Base-by-base conservation (phyloP, 129 eudicot genomes). In the Heracleum sosnowskyi region DNA sequence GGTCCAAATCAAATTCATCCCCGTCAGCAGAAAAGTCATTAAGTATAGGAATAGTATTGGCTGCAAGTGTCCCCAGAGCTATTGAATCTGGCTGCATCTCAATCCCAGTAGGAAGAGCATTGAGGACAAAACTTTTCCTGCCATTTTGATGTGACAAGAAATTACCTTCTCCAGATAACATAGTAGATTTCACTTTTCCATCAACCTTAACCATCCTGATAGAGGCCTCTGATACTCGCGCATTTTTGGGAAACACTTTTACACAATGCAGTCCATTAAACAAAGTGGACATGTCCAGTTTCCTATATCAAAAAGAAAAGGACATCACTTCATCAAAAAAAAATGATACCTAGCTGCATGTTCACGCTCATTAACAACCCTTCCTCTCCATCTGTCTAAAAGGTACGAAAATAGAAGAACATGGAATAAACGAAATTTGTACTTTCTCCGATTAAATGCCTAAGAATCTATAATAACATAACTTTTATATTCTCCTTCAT, bases 1-100 rank as follows among this genome's bases (percentile, higher is more conserved):
- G 63, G 81, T 92, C 97, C 79, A 92, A 70, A 77, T 88, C 94
- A 44, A 60, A 88, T 74, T 90, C 97, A 79, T 84, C 89, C 66
- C 53, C 75, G 18, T 77, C 84, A 77, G 6, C 42, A 40, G 89
- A 64, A 47, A 91, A 91, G 13, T 82, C 87, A 78, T 82, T 73
- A 24, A 82, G 53, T 40, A 69, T 49, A 36, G 89, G 84, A 72
- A 77, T 78, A 76, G 88, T 85, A 49, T 93, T 92, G 11, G 91
- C 90, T 45, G 89, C 63, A 51, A 93, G 91, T 26, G 88, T 83
- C 46, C 90, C 93, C 76, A 89, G 75, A 12, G 82, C 78, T 79
- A 90, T 74, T 24, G 92, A 75, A 87, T 90, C 92, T 70, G 93
- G 82, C 42, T 88, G 93, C 57, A 84, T 70, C 57, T 88, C 91